A percentile compares a stretch with the other conserved stretches of the same genome.
Evolutionary conservation across 768 basidiomycete genomes (phyloP).

Genomic region (Sistotremastrum niveocremeum): DNA sequence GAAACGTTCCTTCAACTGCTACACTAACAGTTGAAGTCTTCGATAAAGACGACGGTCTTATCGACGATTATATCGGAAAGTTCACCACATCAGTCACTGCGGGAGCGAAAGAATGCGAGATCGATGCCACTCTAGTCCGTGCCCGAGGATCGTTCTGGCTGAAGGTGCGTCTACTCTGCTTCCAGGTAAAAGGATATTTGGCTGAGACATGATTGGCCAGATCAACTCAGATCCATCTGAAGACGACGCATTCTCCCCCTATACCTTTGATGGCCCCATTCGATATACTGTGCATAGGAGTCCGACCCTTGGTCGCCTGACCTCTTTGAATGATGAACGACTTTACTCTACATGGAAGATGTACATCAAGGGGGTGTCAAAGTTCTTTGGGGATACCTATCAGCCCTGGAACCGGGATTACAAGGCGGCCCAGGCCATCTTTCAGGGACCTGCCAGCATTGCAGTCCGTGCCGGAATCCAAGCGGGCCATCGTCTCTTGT

Average conservation of each 20-base stretch:
- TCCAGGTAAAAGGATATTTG: background rate
- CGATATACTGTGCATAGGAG: slow-evolving; percentile 61
- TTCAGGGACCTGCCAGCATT: slow-evolving; percentile 44
- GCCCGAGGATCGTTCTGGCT: slow-evolving; percentile 54
- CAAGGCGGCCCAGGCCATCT: slow-evolving; percentile 60
- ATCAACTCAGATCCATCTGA: slow-evolving; percentile 39
- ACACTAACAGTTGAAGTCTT: slow-evolving; percentile 45
- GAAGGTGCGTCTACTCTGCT: slow-evolving; percentile 29
- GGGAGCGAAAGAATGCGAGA: slow-evolving; percentile 52
- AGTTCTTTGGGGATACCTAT: slow-evolving; percentile 42
- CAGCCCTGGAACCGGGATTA: slow-evolving; percentile 60
- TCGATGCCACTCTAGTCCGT: slow-evolving; percentile 38
- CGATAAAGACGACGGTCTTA: slow-evolving; percentile 50
- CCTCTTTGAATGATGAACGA: slow-evolving; percentile 44
- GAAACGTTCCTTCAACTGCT: slow-evolving; percentile 58
- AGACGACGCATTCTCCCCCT: slow-evolving; percentile 31
- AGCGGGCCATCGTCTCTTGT: slow-evolving; percentile 60
- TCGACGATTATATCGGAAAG: slow-evolving; percentile 54
- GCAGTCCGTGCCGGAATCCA: slow-evolving; percentile 59
- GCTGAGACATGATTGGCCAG: slow-evolving; percentile 18
- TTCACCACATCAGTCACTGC: slow-evolving; percentile 38
- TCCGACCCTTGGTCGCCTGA: slow-evolving; percentile 52
- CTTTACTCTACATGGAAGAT: slow-evolving; percentile 73
- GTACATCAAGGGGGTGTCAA: slow-evolving; percentile 37
- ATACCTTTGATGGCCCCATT: slow-evolving; percentile 61